Evolutionary conservation across 1,139 yeast species (phyloP), one percentile per base, ranked within the genome.

Genomic region (Magnusiomyces clavatus): DNA sequence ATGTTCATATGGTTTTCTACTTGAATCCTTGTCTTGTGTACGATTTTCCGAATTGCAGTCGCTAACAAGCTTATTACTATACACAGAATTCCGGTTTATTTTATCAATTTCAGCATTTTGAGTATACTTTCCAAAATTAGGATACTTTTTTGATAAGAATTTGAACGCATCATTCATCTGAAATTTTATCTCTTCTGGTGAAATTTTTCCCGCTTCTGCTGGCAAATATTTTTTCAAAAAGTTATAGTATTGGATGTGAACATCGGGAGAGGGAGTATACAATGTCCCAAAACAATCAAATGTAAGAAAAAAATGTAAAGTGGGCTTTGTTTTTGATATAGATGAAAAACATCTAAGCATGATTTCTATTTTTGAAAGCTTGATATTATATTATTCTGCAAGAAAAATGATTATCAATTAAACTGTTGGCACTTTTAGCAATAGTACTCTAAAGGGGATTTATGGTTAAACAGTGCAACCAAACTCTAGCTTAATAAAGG

Each of bases 281-380:
- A 64, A 49, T 2, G 67, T 64, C 1, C 64, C 67, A 53, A 63
- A 64, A 20, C 63, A 66, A 50, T 64, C 67, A 50, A 64, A 64
- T 2, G 65, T 61, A 13, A 62, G 40, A 34, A 44, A 44, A 6
- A 44, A 11, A 10, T 44, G 17, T 10, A 35, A 20, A 35, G 17
- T 19, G 13, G 40, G 47, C 10, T 34, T 44, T n/a, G 17, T 6
- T 29, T 37, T 37, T 37, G 45, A 13, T 4, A 19, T 40, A 12
- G 16, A 12, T 40, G 43, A 37, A 37, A 37, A 37, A 12, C 39
- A 12, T 12, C 10, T 24, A 5, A 24, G 31, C 31, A 24, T 24
- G 6, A 24, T 24, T 24, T 24, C 8, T 24, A 24, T 24, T 24
- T 24, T 5, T 24, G 31, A 24, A 5, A 4, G 8, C 4, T 24